Percentiles rank a stretch among this genome's conserved stretches.
Evolutionary conservation across 2,329 filamentous ascomycete species (phyloP).

Genomic region (Neonectria coccinea): DNA sequence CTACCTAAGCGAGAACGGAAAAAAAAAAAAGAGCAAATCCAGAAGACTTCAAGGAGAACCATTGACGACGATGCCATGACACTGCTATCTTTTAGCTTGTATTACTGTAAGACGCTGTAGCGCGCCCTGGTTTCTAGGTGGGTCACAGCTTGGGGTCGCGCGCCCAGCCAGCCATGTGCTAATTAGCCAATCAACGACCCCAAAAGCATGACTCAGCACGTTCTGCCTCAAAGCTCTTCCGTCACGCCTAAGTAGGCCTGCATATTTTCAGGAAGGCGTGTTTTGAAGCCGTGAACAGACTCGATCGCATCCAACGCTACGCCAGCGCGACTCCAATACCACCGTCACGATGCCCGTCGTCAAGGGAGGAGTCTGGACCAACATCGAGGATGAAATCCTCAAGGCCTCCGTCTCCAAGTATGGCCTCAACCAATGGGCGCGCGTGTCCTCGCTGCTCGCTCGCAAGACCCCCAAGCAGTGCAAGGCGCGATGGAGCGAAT

Average conservation of each 20-base stretch:
- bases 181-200: slow-evolving; percentile 31
- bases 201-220: slow-evolving; percentile 39
- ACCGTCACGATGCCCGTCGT: slow-evolving; percentile 73
- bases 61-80: background rate
- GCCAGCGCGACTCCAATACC: slow-evolving; percentile 33
- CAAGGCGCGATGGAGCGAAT: slow-evolving; percentile 98
- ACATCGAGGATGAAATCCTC: slow-evolving; percentile 93
- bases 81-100: background rate
- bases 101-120: background rate
- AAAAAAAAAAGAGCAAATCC: background rate
- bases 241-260: slow-evolving; percentile 25
- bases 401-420: slow-evolving; percentile 96
- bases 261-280: slow-evolving; percentile 49
- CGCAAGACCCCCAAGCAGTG: slow-evolving; percentile 99
- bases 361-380: slow-evolving; percentile 81
- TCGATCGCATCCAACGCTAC: slow-evolving; percentile 34
- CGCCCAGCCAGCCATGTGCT: background rate
- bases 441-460: slow-evolving; percentile 94
- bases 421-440: slow-evolving; percentile 97
- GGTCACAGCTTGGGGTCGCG: slow-evolving; percentile 1
- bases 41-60: background rate
- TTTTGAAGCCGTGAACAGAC: slow-evolving; percentile 36
- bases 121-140: background rate
- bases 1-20: background rate
- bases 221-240: slow-evolving; percentile 28